These are phyloP conservation scores for Pseudogymnoascus sp. DNA, from an alignment of 2,329 filamentous ascomycete genomes.

Conservation along the genomic window DNA sequence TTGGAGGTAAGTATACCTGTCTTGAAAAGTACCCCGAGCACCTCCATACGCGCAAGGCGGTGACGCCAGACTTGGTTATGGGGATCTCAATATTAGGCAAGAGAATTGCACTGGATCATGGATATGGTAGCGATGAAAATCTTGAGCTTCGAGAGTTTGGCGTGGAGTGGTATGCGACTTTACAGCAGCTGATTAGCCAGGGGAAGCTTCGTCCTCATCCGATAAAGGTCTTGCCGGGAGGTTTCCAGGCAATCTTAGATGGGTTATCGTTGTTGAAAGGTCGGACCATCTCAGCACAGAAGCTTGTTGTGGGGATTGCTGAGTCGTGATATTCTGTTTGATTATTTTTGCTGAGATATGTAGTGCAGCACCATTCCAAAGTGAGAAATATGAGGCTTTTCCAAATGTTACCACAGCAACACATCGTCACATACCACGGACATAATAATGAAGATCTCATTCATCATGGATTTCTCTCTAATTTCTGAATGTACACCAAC, in stretches of 20 bases:
- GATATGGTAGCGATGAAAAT: constrained; percentile 18
- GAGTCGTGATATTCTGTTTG: background rate
- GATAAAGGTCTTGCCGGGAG: background rate
- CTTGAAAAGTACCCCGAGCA: constrained; percentile 15
- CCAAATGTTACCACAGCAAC: background rate
- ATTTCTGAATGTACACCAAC: background rate
- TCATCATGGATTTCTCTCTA: background rate
- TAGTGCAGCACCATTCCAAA: background rate
- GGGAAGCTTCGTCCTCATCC: background rate
- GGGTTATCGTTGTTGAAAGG: background rate
- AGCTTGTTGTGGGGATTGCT: background rate
- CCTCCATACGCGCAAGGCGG: constrained; percentile 2
- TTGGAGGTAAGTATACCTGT: constrained; percentile 25
- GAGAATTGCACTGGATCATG: constrained; percentile 19
- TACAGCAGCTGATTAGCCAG: background rate
- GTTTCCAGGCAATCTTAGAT: background rate
- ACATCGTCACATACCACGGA: background rate
- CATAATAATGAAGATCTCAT: background rate
- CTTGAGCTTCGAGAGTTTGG: constrained; percentile 13
- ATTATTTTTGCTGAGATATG: background rate
- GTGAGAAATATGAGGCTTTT: background rate
- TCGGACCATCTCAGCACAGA: background rate
- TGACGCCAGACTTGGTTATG: constrained; percentile 25
- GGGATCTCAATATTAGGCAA: constrained; percentile 23
- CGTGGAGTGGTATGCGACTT: background rate